Evolutionary conservation across 202 grass and related monocot genomes (phyloP), one percentile per base, ranked within the genome.

Genomic region (Miscanthus sacchariflorus): DNA sequence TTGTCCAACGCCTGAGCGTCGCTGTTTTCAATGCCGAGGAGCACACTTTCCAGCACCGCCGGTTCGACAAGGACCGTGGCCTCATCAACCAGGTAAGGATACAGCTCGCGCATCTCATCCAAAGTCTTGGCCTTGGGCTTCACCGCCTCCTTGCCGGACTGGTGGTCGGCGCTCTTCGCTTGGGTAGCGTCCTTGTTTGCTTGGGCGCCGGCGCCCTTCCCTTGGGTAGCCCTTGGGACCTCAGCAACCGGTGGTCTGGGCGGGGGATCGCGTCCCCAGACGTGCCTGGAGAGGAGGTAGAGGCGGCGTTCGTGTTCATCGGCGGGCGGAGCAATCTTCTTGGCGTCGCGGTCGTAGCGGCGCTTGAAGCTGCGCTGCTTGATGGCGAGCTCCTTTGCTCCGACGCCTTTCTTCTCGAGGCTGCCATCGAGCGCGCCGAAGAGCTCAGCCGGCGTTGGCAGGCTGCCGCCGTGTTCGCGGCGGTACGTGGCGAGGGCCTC

Each of bases 401-500:
- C 30, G 40, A 49, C 59, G 42, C 40, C 18, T 28, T 23, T 2
- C 54, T 9, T 87, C 27, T 81, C 27, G 28, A 87, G 77, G 54
- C 42, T 70, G 4, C 85, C 77, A 9, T 36, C 13, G 25, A 87
- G 85, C 3, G 28, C 21, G 7, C 11, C 9, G 40, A 81, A 21
- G 39, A 87, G 85, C 30, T 11, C 69, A 4, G 7, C 27, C 5
- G 28, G 5, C 40, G 9, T 17, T 6, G 77, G 85, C 9, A 81
- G 54, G 2, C 5, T 5, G 67, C 76, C 49, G 38, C 68, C 68
- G 12, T 87, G 52, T 27, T 18, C 52, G 38, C 7, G 70, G 70
- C 43, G 77, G 42, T 81, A 54, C 27, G 85, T 42, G 5, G 68
- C 77, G 42, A 87, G 54, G 54, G 77, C 85, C 85, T 81, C 21